Evolutionary conservation across 352 stramenopile genomes (phyloP).

Genomic region (Phytophthora constricta): DNA sequence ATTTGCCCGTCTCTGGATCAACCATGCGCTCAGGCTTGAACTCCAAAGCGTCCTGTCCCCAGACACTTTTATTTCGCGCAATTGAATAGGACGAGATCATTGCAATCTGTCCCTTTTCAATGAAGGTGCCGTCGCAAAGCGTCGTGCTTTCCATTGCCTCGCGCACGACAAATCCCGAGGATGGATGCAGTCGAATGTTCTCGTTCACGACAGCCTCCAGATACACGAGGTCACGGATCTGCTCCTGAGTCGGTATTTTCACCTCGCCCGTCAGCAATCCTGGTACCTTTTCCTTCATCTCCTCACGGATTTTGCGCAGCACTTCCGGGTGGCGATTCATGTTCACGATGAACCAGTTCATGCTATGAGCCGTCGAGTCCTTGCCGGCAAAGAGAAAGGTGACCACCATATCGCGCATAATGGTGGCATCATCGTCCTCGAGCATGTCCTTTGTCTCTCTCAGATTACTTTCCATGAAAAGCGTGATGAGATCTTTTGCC

Average conservation of each 20-base stretch:
- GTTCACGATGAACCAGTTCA: constrained; percentile 68
- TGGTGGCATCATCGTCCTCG: constrained; percentile 29
- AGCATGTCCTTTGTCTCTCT: constrained; percentile 26
- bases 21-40: constrained; percentile 55
- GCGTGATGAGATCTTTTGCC: constrained; percentile 52
- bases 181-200: constrained; percentile 58
- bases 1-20: constrained; percentile 42
- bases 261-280: constrained; percentile 9
- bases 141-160: constrained; percentile 26
- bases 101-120: constrained; percentile 3
- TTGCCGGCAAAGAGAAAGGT: constrained; percentile 73
- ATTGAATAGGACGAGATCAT: constrained; percentile 11
- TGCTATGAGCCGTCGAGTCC: constrained; percentile 58
- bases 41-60: constrained; percentile 58
- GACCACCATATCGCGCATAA: constrained; percentile 68
- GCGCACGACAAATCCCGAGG: constrained; percentile 45
- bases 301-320: constrained; percentile 44
- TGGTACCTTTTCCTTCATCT: constrained; percentile 42
- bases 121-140: constrained; percentile 15
- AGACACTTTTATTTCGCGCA: constrained; percentile 48
- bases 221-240: constrained; percentile 52
- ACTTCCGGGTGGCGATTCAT: constrained; percentile 54
- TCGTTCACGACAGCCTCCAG: constrained; percentile 53
- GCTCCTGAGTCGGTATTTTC: constrained; percentile 29
- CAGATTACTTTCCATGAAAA: constrained; percentile 47